These are phyloP conservation scores for Calvatia gigantea DNA, from an alignment of 768 basidiomycete genomes.

Conservation along the genomic window DNA sequence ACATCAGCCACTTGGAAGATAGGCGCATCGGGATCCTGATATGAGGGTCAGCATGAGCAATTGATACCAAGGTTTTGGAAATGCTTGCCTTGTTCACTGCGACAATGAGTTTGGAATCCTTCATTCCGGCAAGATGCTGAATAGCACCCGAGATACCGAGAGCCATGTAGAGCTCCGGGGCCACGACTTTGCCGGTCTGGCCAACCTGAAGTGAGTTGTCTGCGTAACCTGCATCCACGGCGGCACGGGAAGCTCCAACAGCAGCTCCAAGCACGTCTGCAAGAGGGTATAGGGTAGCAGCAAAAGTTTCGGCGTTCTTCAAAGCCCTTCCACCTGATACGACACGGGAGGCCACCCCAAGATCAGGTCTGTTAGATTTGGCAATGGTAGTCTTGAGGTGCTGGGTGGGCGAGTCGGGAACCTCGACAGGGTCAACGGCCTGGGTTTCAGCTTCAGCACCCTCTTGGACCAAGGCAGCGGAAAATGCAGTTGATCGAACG, in stretches of 20 bases:
- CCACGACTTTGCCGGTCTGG: conserved; percentile 98
- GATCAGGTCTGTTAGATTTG: conserved; percentile 89
- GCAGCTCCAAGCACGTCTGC: conserved; percentile 94
- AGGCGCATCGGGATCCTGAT: conserved; percentile 91
- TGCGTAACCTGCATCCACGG: conserved; percentile 96
- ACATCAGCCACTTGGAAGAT: conserved; percentile 99
- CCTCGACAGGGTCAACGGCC: conserved; percentile 60
- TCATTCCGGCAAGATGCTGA: conserved; percentile 99
- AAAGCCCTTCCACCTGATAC: conserved; percentile 95
- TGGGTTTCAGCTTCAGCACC: conserved; percentile 55
- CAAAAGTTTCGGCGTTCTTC: conserved; percentile 94
- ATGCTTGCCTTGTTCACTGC: conserved; percentile 88
- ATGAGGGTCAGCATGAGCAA: conserved; percentile 8
- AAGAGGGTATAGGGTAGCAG: conserved; percentile 79
- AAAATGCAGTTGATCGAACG: conserved; percentile 88
- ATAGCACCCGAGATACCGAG: conserved; percentile 98
- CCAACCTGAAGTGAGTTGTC: conserved; percentile 99
- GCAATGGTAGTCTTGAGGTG: conserved; percentile 76
- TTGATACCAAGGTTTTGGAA: neutral
- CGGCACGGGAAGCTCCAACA: conserved; percentile 96
- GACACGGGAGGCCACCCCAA: conserved; percentile 82
- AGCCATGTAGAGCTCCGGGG: conserved; percentile 94
- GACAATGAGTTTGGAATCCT: conserved; percentile 97
- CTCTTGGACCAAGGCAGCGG: conserved; percentile 55
- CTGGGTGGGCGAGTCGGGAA: conserved; percentile 51